Base-by-base conservation (phyloP, 306 rosid genomes). In the Luffa aegyptiaca region DNA sequence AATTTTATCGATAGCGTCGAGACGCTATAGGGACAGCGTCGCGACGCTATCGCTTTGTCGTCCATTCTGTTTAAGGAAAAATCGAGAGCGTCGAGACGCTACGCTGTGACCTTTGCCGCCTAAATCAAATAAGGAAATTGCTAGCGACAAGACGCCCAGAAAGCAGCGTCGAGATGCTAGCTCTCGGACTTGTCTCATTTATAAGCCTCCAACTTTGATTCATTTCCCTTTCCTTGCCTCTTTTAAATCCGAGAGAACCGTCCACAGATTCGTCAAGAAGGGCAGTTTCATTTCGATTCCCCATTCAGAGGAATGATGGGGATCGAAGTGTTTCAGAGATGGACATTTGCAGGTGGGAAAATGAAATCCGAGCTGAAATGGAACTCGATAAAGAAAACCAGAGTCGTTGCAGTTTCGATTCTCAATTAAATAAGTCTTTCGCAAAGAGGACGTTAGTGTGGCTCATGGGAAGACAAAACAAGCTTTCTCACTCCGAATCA, bases 361-460 rank as follows among this genome's bases (percentile, higher is more conserved):
- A 84, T 68, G 94, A 89, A 83, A 78, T 10, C 0, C 9, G 85
- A n/a, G 85, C 82, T 81, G 94, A 90, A 57, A 80, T 81, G 37
- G 92, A 87, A 5, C 79, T 73, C 51, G 95, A 86, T 59, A 91
- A 93, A 21, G 96, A 87, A 72, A 89, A 75, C n/a, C 90, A 89
- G 42, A 91, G 97, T 56, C 77, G 89, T 55, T 84, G 87, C 78
- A 95, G 97, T 78, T 77, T 87, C 84, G 99, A 95, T 82, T 95
- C 90, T 65, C 92, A 91, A 79, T 79, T 88, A 31, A 95, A 89
- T 56, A 88, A 97, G 49, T 96, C 98, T 44, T 96, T 96, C 57
- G 96, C 99, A 5, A 90, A 95, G 76, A 91, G 85, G 83, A 93
- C 98, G 74, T 86, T 96, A 81, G 88, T 90, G 82, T 96, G 98